Base-by-base conservation (phyloP, 768 basidiomycete species). In the Termitomyces sp. region DNA sequence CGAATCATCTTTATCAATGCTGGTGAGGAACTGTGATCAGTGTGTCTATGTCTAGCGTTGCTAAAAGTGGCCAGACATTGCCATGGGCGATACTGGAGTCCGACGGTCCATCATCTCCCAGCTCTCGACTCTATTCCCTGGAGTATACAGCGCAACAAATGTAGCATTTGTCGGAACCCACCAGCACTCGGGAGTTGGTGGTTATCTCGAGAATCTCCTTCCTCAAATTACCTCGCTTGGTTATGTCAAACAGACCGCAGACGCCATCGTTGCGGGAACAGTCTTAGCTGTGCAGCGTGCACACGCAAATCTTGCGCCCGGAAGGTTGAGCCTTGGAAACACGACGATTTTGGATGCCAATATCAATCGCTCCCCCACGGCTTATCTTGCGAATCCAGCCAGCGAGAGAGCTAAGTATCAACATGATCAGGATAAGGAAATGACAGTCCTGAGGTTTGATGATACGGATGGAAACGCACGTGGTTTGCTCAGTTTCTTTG, bases 61-160 rank as follows among this genome's bases (percentile, higher is more conserved):
- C 47, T 60, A 36, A 46, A 36, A 26, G 36, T 47, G 52, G 24
- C 42, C 56, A 85, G 90, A 92, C 67, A 89, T 90, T 51, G 87
- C 84, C 42, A 90, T 91, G 86, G 90, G 90, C 12, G 90, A 91
- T 69, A 83, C 81, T 3, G 90, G 88, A 26, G 73, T 90, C 37
- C 85, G 89, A 32, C 83, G 88, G 27, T 80, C 82, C 14, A 84
- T 92, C 62, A 79, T 92, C 29, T 67, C 76, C 4, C 71, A 79
- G 41, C 77, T 92, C 10, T 76, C 83, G 7, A 61, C 75, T 10
- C 70, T 78, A 44, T 88, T 80, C 65, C 82, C 86, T 1, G 83
- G 82, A 0, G 59, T 90, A 1, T 92, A 91, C 71, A 82, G 76
- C 12, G 72, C 85, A 60, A 74, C 73, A n/a, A 92, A 92, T 62